phyloP scores from a whole-genome alignment of 805 yeast species.

The Wickerhamomyces rabaulensis region DNA sequence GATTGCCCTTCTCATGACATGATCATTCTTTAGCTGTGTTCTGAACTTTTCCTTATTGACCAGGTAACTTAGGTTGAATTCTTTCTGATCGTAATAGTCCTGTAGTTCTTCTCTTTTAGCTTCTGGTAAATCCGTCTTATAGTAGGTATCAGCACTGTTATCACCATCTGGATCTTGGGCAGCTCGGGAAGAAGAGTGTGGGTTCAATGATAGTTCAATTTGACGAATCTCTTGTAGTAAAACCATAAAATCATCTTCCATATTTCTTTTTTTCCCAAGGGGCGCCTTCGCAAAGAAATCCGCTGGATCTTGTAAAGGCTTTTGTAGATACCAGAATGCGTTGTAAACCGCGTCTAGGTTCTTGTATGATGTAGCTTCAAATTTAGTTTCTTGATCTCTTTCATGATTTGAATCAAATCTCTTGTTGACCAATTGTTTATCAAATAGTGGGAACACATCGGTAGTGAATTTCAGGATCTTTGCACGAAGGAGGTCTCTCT shows the following conservation, averaged over 20 bases:
- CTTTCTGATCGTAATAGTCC: constrained; percentile 10
- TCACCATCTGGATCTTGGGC: background rate
- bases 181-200: background rate
- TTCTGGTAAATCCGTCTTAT: constrained; percentile 6
- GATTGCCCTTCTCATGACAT: constrained; percentile 12
- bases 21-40: constrained; percentile 14
- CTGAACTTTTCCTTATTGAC: constrained; percentile 11
- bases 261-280: background rate
- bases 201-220: background rate
- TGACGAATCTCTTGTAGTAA: background rate
- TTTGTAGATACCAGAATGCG: constrained; percentile 18
- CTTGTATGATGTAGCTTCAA: background rate
- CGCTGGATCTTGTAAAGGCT: constrained; percentile 15
- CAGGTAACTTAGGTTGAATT: constrained; percentile 14
- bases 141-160: constrained; percentile 5
- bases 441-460: constrained; percentile 11
- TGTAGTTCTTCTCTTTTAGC: constrained; percentile 7
- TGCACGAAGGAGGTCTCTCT: constrained; percentile 14
- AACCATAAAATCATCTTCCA: background rate
- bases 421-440: constrained; percentile 11
- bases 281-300: background rate
- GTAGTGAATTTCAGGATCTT: constrained; percentile 14
- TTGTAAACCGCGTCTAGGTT: background rate
- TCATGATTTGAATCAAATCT: constrained; percentile 11
- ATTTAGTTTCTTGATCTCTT: constrained; percentile 6